Evolutionary conservation across 2,329 filamentous ascomycete species (phyloP).

Genomic region (Penicillium aurantiogriseum): DNA sequence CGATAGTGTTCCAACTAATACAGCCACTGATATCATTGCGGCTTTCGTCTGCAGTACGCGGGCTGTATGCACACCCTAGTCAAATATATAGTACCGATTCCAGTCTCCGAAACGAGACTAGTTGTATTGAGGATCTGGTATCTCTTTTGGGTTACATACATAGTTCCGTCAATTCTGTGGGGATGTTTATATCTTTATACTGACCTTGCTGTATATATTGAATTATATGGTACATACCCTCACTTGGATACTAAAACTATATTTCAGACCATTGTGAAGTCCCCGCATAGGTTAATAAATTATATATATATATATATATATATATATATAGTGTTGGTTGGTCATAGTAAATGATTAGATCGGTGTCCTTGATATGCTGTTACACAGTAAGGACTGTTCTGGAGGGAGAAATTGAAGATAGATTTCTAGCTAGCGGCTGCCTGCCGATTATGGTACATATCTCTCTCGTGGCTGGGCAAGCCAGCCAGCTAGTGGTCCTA

Average conservation of each 20-base stretch:
- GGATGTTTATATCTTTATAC: not conserved
- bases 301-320: not conserved
- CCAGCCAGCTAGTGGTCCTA: too few relatives aligned
- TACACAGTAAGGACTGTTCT: too few relatives aligned
- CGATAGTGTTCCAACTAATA: not conserved
- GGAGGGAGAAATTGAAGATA: too few relatives aligned
- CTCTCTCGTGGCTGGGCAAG: too few relatives aligned
- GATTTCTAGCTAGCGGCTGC: too few relatives aligned
- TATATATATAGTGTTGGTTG: not conserved
- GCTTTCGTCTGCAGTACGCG: not conserved
- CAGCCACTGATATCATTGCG: conserved; percentile 11
- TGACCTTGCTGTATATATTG: not conserved
- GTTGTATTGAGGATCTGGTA: not conserved
- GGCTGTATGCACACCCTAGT: not conserved
- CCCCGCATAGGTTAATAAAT: not conserved
- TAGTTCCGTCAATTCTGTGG: too few relatives aligned
- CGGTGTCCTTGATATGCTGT: not conserved
- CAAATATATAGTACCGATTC: not conserved
- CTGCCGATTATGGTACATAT: too few relatives aligned
- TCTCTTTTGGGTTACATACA: not conserved
- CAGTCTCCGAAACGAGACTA: not conserved
- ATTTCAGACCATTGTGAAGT: too few relatives aligned
- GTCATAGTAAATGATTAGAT: too few relatives aligned
- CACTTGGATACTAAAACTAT: not conserved
- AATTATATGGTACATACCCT: not conserved